Evolutionary conservation across 305 asterid genomes (phyloP).

Genomic region (Solanum hybrid): DNA sequence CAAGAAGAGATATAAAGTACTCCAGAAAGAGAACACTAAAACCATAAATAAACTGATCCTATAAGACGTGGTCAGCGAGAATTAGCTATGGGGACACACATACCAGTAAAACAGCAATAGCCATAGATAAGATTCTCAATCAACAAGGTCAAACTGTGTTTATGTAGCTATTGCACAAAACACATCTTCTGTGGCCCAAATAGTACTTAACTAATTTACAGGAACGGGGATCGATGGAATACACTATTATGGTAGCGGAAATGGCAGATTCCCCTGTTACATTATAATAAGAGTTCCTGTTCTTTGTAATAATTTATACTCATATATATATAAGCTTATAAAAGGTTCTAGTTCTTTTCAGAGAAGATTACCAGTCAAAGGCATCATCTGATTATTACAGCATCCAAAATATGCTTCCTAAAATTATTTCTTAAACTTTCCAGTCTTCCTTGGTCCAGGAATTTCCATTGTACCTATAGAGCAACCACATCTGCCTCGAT

Average conservation of each 20-base stretch:
- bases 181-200: background rate
- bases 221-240: background rate
- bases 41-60: background rate
- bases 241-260: background rate
- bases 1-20: background rate
- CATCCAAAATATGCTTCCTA: background rate
- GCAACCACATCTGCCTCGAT: constrained; percentile 83
- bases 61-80: background rate
- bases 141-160: background rate
- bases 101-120: background rate
- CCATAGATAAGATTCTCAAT: background rate
- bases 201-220: background rate
- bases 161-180: background rate
- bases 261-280: background rate
- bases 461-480: constrained; percentile 76
- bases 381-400: constrained; percentile 18
- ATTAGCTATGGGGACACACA: background rate
- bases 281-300: background rate
- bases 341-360: background rate
- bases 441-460: constrained; percentile 54
- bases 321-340: constrained; percentile 20
- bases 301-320: background rate
- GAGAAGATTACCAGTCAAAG: background rate
- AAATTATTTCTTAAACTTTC: constrained; percentile 56
- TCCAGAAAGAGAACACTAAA: background rate